Evolutionary conservation across 495 filamentous ascomycete species (phyloP), one percentile per base, ranked within the genome.

Genomic region (Penicillium canariense): DNA sequence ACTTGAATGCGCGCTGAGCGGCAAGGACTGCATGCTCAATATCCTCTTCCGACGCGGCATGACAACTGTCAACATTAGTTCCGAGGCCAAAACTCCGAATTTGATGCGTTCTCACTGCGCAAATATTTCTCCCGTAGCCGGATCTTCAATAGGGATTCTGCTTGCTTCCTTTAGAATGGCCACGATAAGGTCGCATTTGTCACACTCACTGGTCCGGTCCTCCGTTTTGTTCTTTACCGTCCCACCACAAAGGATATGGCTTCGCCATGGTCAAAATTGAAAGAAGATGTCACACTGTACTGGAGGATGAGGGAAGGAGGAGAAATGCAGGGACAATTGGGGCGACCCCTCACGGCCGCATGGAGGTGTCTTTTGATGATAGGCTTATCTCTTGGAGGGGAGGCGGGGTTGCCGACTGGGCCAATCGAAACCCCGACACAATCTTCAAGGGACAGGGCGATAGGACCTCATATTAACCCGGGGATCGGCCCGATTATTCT

Each of bases 1-100:
- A 71, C 36, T 75, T 69, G 71, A 81, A 87, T 27, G 67, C 69
- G 4, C 47, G n/a, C 28, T 81, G 74, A 23, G 80, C 81, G 35
- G 69, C 58, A 5, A 56, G 30, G 39, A 87, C 63, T 8, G 79
- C 74, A 1, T 61, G 36, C 20, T 77, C 63, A 22, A 85, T 72
- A 36, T 81, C 78, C 18, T 72, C 63, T 4, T 61, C 32, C 0
- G 78, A 76, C 15, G 84, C 81, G 1, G 79, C 66, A 55, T 83
- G 61, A 22, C 64, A 67, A 25, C 64, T 67, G 17, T 14, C 3
- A 15, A n/a, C 1, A n/a, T 56, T 26, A 54, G 46, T 4, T 0
- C 25, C 2, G 0, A 5, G 5, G 14, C 2, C 12, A 12, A 3
- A 1, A n/a, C n/a, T n/a, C n/a, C 9, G 22, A 17, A 9, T 42